Evolutionary conservation across 139 green algal species (phyloP), one percentile per base, ranked within the genome.

Genomic region (Parachlorella kessleri): DNA sequence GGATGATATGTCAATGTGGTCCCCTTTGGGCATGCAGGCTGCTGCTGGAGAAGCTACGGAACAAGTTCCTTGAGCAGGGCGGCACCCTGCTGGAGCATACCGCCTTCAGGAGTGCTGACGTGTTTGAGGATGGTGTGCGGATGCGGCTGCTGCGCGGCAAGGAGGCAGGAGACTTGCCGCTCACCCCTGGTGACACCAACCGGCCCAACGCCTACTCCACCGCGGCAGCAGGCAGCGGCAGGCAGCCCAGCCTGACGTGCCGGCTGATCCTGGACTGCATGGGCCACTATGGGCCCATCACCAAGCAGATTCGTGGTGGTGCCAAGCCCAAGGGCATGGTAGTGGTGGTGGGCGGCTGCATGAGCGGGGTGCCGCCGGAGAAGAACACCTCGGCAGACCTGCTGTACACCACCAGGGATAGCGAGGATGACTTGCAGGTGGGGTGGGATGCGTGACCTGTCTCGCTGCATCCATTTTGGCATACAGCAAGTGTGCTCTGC

Each of bases 261-360:
- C 85, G 92, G 0, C 87, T 98, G 71, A 80, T 98, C 59, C 48
- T 98, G 28, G 95, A 98, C 81, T 96, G 90, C 87, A 98, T 98
- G 94, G 95, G 95, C 35, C 89, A 98, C 75, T 94, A 88, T 79
- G 91, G 77, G 9, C 88, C 91, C 66, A 94, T 98, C 33, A 92
- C 94, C 3, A 91, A 91, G 70, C 93, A 97, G 89, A 83, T 95
- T 55, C 70, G 95, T 10, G 83, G 87, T 23, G 42, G 81, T 2
- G 64, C 75, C 4, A 93, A 93, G 77, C 93, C 94, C 4, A 88
- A 98, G 36, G 93, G 93, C 63, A 91, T 98, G 86, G 91, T 90
- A 66, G 68, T 98, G 72, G 94, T 98, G 67, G 94, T 97, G 70
- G 95, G 95, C 18, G 84, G 82, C 1, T 96, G 93, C 78, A 89